Evolutionary conservation across 768 basidiomycete species (phyloP).

Genomic region (Kondoa malvinella): DNA sequence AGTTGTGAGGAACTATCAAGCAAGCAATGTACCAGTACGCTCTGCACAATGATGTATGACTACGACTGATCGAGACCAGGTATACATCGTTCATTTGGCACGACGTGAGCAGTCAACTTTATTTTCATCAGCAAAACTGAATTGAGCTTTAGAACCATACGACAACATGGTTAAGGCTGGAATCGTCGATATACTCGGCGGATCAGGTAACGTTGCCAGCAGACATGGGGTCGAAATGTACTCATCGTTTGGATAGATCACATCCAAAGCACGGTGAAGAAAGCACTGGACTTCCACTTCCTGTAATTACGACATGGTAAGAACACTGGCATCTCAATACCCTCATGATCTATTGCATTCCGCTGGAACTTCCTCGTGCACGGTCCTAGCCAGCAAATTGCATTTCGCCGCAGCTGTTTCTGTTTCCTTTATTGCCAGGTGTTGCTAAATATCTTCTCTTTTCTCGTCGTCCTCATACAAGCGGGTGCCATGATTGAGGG

Average conservation of each 20-base stretch:
- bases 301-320: no score
- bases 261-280: background rate
- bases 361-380: no score
- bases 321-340: no score
- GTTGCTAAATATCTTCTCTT: no score
- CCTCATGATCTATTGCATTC: no score
- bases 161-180: background rate
- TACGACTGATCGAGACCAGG: background rate
- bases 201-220: background rate
- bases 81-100: background rate
- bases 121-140: background rate
- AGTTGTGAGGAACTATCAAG: background rate
- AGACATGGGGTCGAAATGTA: background rate
- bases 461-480: no score
- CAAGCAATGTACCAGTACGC: background rate
- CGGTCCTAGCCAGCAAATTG: no score
- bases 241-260: background rate
- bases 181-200: background rate
- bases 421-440: no score
- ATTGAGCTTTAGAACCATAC: background rate
- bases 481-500: no score
- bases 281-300: background rate
- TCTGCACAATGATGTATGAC: background rate
- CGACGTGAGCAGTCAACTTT: background rate
- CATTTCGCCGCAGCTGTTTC: no score